Evolutionary conservation across 208 protist genomes (phyloP), one percentile per base, ranked within the genome.

Genomic region (Trichomonas gallinae): DNA sequence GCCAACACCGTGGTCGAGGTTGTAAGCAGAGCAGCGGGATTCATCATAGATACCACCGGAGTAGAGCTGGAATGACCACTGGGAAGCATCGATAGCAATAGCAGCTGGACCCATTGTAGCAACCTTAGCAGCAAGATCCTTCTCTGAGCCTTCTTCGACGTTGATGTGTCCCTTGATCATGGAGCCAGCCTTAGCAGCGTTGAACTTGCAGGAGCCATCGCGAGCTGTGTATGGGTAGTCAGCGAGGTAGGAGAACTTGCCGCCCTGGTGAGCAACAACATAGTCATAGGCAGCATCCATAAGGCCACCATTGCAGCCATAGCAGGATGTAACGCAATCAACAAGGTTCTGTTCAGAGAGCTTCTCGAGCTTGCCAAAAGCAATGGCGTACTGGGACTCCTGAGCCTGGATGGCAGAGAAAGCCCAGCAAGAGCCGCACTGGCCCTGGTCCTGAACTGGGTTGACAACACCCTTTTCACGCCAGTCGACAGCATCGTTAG

Each of bases 341-440:
- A 96, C 96, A n/a, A 97, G 49, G 49, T 97, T 83, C 63, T 97
- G 96, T 44, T 97, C 96, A 31, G 81, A 87, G 13, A 42, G 36
- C 11, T 13, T 42, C 11, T 34, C 31, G 34, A 87, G 81, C 36
- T 42, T 87, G 11, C 81, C 81, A 13, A 10, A 42, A 17, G 23
- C 11, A 42, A 87, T 42, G 3, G 34, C 23, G 81, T 87, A 42
- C 9, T 10, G n/a, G 0, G n/a, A 34, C 36, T 87, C 81, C 21
- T 17, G 31, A 87, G n/a, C 81, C 36, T 87, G 81, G 21, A 87
- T 42, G 34, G 81, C 81, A 34, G 45, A 83, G 42, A 97, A 97
- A 17, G 97, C 97, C 98, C 97, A 98, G 96, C 97, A 98, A 13
- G 97, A 98, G 46, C 98, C 98, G 96, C 98, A 98, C 17, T 97